Conservation (phyloP, 257 asterid species). For the Nicotiana attenuata region DNA sequence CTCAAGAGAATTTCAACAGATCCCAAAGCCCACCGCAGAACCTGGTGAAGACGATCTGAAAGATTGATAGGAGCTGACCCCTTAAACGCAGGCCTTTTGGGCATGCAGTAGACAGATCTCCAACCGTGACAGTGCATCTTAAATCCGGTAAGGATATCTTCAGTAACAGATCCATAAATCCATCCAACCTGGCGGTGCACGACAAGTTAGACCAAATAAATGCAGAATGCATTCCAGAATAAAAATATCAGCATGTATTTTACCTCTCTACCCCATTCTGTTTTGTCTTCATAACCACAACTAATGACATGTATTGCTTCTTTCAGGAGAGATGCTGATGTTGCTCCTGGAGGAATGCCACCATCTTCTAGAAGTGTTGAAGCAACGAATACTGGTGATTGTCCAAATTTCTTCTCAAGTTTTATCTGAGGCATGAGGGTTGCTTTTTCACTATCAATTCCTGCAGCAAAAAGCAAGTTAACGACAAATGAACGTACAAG, state of each 20-base stretch:
- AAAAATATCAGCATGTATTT: neutral
- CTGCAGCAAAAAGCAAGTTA: constrained; percentile 32
- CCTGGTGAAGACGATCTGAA: constrained; percentile 95
- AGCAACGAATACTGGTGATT: constrained; percentile 87
- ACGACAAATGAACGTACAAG: neutral
- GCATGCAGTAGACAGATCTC: constrained; percentile 95
- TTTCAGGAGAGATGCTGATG: constrained; percentile 93
- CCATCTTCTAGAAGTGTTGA: constrained; percentile 86
- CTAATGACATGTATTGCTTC: constrained; percentile 98
- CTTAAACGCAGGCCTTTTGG: constrained; percentile 76
- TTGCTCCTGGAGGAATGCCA: constrained; percentile 75
- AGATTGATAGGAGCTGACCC: constrained; percentile 98
- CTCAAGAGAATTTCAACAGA: constrained; percentile 88
- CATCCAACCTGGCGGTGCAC: constrained; percentile 66
- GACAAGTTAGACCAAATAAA: constrained; percentile 12
- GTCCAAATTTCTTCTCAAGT: constrained; percentile 87
- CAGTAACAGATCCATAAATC: constrained; percentile 97
- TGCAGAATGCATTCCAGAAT: neutral
- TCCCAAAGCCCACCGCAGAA: constrained; percentile 98
- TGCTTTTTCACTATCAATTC: constrained; percentile 71
- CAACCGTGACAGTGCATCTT: constrained; percentile 99
- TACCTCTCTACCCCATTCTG: constrained; percentile 99
- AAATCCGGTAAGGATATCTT: constrained; percentile 95
- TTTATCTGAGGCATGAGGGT: constrained; percentile 80
- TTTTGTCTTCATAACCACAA: constrained; percentile 93